A percentile compares a stretch with the other conserved stretches of the same genome.
Conservation (phyloP, 2,329 filamentous ascomycete genomes). For the Sphaceloma murrayae region DNA sequence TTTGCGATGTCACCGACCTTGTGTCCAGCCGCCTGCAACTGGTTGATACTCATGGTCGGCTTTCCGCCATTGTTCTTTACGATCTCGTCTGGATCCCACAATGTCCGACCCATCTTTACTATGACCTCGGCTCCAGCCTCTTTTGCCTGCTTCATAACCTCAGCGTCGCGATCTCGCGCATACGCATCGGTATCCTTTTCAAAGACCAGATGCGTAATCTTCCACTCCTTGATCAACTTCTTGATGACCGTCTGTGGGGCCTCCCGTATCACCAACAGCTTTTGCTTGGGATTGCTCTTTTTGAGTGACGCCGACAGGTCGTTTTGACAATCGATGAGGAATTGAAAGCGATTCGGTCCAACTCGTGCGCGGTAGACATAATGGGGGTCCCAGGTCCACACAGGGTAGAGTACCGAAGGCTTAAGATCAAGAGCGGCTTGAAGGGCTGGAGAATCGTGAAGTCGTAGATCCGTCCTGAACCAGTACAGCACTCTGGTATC, state of each 20-base stretch:
- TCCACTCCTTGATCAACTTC: conserved; percentile 64
- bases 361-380: conserved; percentile 65
- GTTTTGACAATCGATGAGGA: conserved; percentile 63
- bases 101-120: conserved; percentile 53
- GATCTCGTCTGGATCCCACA: conserved; percentile 64
- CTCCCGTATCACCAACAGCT: conserved; percentile 63
- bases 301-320: conserved; percentile 59
- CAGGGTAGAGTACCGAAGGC: conserved; percentile 59
- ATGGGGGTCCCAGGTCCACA: conserved; percentile 75
- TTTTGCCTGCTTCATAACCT: conserved; percentile 50
- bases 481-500: conserved; percentile 58
- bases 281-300: conserved; percentile 59
- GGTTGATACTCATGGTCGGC: conserved; percentile 64
- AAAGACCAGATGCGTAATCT: conserved; percentile 65
- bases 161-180: conserved; percentile 52
- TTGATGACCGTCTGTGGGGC: conserved; percentile 61
- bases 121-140: conserved; percentile 60
- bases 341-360: conserved; percentile 66
- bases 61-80: conserved; percentile 56
- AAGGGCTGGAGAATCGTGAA: conserved; percentile 68
- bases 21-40: conserved; percentile 52
- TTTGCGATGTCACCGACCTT: conserved; percentile 53
- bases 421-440: conserved; percentile 61
- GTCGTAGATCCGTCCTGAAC: conserved; percentile 68
- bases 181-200: conserved; percentile 73